These are phyloP conservation scores for Exobasidium cylindrosporum DNA, from an alignment of 1,284 basidiomycete species.

Conservation along the genomic window DNA sequence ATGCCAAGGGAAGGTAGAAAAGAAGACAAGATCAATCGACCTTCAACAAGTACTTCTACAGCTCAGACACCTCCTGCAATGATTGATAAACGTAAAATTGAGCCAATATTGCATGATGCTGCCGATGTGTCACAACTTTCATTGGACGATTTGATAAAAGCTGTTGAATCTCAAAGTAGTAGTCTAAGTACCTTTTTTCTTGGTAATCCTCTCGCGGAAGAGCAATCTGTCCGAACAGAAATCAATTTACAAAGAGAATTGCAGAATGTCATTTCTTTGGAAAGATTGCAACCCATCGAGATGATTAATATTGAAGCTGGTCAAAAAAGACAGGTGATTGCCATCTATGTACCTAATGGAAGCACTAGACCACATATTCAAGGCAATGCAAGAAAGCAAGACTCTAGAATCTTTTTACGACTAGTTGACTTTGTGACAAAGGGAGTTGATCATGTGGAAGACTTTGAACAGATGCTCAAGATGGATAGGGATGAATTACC, in stretches of 20 bases:
- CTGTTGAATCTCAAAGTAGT: slow-evolving; percentile 57
- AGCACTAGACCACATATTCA: slow-evolving; percentile 59
- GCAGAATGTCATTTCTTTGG: slow-evolving; percentile 53
- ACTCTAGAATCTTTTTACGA: slow-evolving; percentile 59
- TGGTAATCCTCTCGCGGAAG: slow-evolving; percentile 58
- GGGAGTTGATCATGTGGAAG: slow-evolving; percentile 30
- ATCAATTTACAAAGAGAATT: slow-evolving; percentile 58
- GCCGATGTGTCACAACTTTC: slow-evolving; percentile 56
- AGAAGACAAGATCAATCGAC: not conserved
- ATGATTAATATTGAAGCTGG: slow-evolving; percentile 54
- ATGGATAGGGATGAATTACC: slow-evolving; percentile 57
- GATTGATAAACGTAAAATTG: slow-evolving; percentile 40
- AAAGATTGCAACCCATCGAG: slow-evolving; percentile 56
- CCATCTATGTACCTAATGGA: slow-evolving; percentile 59
- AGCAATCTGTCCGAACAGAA: slow-evolving; percentile 58
- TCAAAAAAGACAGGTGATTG: slow-evolving; percentile 56
- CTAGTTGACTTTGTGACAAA: slow-evolving; percentile 55
- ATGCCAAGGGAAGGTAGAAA: not conserved
- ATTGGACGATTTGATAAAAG: slow-evolving; percentile 57
- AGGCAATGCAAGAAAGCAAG: slow-evolving; percentile 58
- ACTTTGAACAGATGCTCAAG: slow-evolving; percentile 45
- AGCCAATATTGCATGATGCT: slow-evolving; percentile 42
- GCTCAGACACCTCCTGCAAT: slow-evolving; percentile 36
- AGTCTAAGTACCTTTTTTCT: slow-evolving; percentile 55
- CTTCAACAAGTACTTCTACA: slow-evolving; percentile 17